These are phyloP conservation scores for Rhizopus microsporus DNA, from an alignment of 371 early-diverging fungal genomes.

Conservation along the genomic window DNA sequence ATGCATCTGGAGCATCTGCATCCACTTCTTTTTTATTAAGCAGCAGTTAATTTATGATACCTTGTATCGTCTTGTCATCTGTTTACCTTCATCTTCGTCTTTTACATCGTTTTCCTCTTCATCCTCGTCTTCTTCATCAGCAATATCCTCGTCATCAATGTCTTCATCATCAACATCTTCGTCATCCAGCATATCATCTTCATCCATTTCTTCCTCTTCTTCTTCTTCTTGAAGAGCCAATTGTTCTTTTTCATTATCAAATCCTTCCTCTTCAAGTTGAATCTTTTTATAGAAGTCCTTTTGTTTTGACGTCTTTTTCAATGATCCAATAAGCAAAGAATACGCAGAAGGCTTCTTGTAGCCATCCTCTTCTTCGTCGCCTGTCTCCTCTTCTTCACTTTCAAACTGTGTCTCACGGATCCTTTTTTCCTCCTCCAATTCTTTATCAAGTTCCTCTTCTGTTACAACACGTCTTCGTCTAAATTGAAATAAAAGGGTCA, in stretches of 20 bases:
- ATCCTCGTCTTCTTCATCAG: slow-evolving; percentile 41
- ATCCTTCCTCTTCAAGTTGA: slow-evolving; percentile 45
- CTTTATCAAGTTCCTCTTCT: slow-evolving; percentile 55
- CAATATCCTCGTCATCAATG: slow-evolving; percentile 18
- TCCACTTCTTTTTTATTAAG: slow-evolving; percentile 27
- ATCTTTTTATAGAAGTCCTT: slow-evolving; percentile 46
- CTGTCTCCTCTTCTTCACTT: slow-evolving; percentile 34
- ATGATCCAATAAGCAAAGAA: slow-evolving; percentile 40
- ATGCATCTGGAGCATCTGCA: slow-evolving; percentile 26
- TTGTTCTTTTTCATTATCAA: slow-evolving; percentile 26
- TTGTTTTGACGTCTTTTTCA: slow-evolving; percentile 51
- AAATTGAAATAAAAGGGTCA: background rate
- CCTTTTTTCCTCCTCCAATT: slow-evolving; percentile 41
- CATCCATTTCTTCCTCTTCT: slow-evolving; percentile 26
- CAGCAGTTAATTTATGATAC: too few species aligned
- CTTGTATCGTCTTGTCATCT: background rate
- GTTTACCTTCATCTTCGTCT: slow-evolving; percentile 28
- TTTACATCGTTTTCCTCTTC: slow-evolving; percentile 36
- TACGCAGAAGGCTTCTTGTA: slow-evolving; percentile 55
- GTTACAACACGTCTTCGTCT: slow-evolving; percentile 51
- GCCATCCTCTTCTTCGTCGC: slow-evolving; percentile 32
- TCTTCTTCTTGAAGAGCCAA: slow-evolving; percentile 25
- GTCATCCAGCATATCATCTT: slow-evolving; percentile 38
- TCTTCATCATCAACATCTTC: slow-evolving; percentile 30
- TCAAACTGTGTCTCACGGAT: slow-evolving; percentile 40